phyloP scores from a whole-genome alignment of 1,284 basidiomycete species.

The Polyporus tsugae region DNA sequence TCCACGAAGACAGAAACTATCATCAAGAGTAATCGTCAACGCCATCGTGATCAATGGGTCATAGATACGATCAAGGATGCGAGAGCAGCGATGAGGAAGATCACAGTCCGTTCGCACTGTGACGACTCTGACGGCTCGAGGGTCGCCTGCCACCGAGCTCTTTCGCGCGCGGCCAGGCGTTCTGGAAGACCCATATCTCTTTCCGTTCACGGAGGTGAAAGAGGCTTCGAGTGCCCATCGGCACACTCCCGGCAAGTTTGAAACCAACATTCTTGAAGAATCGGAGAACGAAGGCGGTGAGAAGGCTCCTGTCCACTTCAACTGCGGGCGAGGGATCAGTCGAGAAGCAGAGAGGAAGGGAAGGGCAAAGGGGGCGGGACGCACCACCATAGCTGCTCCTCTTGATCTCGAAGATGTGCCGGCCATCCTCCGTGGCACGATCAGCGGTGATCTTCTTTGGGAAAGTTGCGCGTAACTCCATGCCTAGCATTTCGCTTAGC shows the following conservation, averaged over 20 bases:
- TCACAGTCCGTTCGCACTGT: slow-evolving; percentile 3
- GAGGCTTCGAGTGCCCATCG: slow-evolving; percentile 50
- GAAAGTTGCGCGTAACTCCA: slow-evolving; percentile 45
- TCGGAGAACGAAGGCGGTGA: slow-evolving; percentile 52
- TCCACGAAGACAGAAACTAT: neutral
- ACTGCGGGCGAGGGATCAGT: slow-evolving; percentile 11
- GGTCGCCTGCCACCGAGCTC: slow-evolving; percentile 24
- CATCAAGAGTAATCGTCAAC: neutral
- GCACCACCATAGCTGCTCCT: slow-evolving; percentile 46
- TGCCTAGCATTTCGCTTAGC: slow-evolving; percentile 38
- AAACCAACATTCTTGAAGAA: slow-evolving; percentile 51
- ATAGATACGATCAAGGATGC: neutral
- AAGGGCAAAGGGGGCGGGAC: slow-evolving; percentile 17
- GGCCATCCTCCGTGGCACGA: slow-evolving; percentile 54
- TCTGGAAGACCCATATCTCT: slow-evolving; percentile 58
- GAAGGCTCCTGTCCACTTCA: slow-evolving; percentile 47
- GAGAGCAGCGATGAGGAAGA: neutral
- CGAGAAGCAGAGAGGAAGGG: neutral
- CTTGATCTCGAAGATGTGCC: slow-evolving; percentile 59
- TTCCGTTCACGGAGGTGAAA: slow-evolving; percentile 51
- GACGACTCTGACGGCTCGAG: slow-evolving; percentile 29
- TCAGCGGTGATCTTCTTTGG: slow-evolving; percentile 60
- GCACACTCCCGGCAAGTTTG: slow-evolving; percentile 56
- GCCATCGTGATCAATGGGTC: neutral
- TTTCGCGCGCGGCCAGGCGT: slow-evolving; percentile 26